Conservation (phyloP, 2,329 filamentous ascomycete genomes). For the Blumeria hordei region DNA sequence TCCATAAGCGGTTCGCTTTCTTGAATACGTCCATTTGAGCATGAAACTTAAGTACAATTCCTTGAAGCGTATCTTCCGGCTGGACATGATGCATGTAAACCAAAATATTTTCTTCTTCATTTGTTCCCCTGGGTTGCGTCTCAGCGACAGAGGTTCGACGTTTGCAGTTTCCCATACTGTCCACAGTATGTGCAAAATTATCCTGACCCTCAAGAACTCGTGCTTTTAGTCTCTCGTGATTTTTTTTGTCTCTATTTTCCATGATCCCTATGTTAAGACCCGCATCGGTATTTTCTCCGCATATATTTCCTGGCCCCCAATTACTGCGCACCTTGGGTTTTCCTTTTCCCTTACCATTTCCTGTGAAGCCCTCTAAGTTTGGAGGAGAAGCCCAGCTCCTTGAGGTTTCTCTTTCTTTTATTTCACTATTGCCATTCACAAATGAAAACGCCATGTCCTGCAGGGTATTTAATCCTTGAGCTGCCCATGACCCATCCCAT, state of each 20-base stretch:
- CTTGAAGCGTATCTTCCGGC: conserved; percentile 66
- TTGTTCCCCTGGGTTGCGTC: conserved; percentile 7
- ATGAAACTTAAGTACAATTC: conserved; percentile 72
- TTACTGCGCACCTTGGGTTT: conserved; percentile 6
- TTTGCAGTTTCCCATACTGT: conserved; percentile 16
- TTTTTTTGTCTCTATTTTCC: conserved; percentile 26
- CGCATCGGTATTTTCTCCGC: conserved; percentile 7
- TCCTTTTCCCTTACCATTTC: conserved; percentile 1
- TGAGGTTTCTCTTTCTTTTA: conserved; percentile 2
- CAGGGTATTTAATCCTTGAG: background rate
- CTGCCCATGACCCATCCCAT: conserved; percentile 12
- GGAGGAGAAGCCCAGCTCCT: background rate
- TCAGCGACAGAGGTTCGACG: conserved; percentile 13
- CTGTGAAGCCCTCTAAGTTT: conserved; percentile 1
- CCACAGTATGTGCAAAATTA: conserved; percentile 31
- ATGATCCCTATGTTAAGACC: conserved; percentile 28
- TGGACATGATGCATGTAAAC: conserved; percentile 80
- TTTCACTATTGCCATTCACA: conserved; percentile 2
- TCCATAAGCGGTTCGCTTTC: conserved; percentile 84
- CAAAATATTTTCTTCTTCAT: conserved; percentile 46
- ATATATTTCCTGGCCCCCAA: conserved; percentile 12
- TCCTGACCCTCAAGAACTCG: conserved; percentile 37
- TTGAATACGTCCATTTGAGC: conserved; percentile 64
- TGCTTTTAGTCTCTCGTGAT: conserved; percentile 31
- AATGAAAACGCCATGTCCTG: conserved; percentile 1